Conservation (phyloP, 2,329 filamentous ascomycete genomes). For the Colletotrichum cereale region DNA sequence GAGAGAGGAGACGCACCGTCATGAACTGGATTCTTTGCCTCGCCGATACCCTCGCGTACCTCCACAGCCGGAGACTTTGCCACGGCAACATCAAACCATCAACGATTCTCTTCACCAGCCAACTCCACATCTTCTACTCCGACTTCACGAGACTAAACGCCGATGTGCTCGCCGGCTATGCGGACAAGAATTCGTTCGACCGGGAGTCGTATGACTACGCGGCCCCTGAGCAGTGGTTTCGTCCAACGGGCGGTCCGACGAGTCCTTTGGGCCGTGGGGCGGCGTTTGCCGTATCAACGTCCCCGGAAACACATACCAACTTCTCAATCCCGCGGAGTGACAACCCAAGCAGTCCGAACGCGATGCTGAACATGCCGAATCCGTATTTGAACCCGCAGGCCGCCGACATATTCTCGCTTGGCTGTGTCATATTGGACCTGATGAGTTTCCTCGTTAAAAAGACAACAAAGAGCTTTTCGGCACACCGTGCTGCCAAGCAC, state of each 20-base stretch:
- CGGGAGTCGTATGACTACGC: conserved; percentile 80
- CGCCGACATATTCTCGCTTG: conserved; percentile 80
- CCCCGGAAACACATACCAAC: conserved; percentile 51
- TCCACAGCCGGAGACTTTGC: conserved; percentile 73
- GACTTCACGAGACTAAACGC: conserved; percentile 67
- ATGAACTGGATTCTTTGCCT: conserved; percentile 84
- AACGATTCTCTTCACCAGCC: conserved; percentile 74
- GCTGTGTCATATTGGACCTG: conserved; percentile 79
- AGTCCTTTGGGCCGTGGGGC: conserved; percentile 51
- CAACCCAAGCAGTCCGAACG: conserved; percentile 47
- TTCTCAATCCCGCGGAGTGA: conserved; percentile 53
- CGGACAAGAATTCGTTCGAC: conserved; percentile 65
- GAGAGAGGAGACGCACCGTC: conserved; percentile 68
- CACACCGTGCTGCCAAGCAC: conserved; percentile 75
- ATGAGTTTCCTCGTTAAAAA: conserved; percentile 78
- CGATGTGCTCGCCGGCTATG: conserved; percentile 47
- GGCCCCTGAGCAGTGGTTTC: conserved; percentile 75
- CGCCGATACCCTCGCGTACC: conserved; percentile 73
- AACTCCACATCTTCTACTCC: conserved; percentile 76
- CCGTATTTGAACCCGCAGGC: conserved; percentile 65
- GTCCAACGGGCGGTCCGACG: conserved; percentile 51
- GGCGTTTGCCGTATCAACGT: conserved; percentile 49
- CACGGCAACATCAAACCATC: conserved; percentile 80
- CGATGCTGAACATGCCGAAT: conserved; percentile 54
- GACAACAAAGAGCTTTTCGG: conserved; percentile 73